Base-by-base conservation (phyloP, 345 rosid genomes). In the Salix koriyanagi region DNA sequence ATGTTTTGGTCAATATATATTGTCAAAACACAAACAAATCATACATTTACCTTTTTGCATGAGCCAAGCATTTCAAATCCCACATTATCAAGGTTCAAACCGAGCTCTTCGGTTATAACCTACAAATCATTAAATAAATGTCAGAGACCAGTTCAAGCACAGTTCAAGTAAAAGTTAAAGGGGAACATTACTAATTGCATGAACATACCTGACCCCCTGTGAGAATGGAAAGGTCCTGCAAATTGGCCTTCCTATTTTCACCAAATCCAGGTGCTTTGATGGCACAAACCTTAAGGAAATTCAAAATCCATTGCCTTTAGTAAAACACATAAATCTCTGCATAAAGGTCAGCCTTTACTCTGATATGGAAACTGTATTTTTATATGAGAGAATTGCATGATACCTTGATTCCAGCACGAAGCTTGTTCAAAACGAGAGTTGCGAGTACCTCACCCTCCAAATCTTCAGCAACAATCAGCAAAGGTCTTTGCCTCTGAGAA, bases 191-290 rank as follows among this genome's bases (percentile, higher is more conserved):
- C 32, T 42, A 14, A 69, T 9, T 13, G 3, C 61, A 74, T 65
- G 1, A 44, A 77, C 87, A 77, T 79, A 90, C 99, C 84, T 95
- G 85, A 34, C 94, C 99, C 73, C 99, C 99, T 0, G 99, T 93
- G 73, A 96, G 94, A 72, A 66, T 76, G 30, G 99, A 93, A 79
- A 96, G 93, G 85, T 96, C 99, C 32, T 92, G 93, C 83, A 96
- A 75, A 73, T 80, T 82, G 34, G 94, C 89, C 79, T 89, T 96
- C 84, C 97, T 86, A 85, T 90, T 93, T 82, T 96, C 99, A 75
- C 99, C 98, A 87, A 96, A 96, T 52, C 97, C 99, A 67, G 99
- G 96, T 62, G 99, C 98, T 82, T 96, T 96, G 71, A 96, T 89
- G 36, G 99, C 94, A 89, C 97, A 93, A 34, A 96, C 90, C 97